Percentiles rank a stretch among this genome's conserved stretches.
Evolutionary conservation across 2,329 filamentous ascomycete genomes (phyloP).

Genomic region (Colletotrichum sidae): DNA sequence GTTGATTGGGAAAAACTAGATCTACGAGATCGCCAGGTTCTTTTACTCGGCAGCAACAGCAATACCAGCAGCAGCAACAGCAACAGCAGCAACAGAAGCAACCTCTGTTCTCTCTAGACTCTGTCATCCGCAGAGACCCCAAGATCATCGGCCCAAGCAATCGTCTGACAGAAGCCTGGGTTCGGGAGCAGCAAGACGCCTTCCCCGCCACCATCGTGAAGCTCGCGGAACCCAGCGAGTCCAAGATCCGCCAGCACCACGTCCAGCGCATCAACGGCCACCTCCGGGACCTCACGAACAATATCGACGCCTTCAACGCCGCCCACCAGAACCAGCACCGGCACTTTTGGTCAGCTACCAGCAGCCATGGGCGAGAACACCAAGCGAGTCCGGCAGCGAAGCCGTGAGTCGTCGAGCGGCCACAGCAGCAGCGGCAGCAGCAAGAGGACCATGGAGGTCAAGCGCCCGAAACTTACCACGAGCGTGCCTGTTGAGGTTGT

Average conservation of each 20-base stretch:
- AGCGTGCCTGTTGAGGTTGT: slow-evolving; percentile 27
- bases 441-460: slow-evolving; percentile 19
- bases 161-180: slow-evolving; percentile 34
- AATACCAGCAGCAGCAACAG: too few relatives aligned
- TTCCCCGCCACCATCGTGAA: slow-evolving; percentile 34
- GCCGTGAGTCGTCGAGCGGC: slow-evolving; percentile 24
- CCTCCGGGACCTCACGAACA: slow-evolving; percentile 29
- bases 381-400: slow-evolving; percentile 35
- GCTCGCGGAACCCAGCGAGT: slow-evolving; percentile 29
- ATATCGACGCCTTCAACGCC: slow-evolving; percentile 22
- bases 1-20: slow-evolving; percentile 9
- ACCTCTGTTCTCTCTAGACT: slow-evolving; percentile 30
- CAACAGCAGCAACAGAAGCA: not conserved
- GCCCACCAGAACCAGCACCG: slow-evolving; percentile 9
- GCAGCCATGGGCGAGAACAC: slow-evolving; percentile 33
- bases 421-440: not conserved
- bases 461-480: slow-evolving; percentile 29
- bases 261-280: slow-evolving; percentile 27
- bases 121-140: slow-evolving; percentile 31
- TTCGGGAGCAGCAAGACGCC: slow-evolving; percentile 32
- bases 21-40: slow-evolving; percentile 37
- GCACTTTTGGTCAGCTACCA: slow-evolving; percentile 1
- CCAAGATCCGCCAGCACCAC: slow-evolving; percentile 25
- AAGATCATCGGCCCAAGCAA: slow-evolving; percentile 29
- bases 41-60: slow-evolving; percentile 32